Evolutionary conservation across 441 rosid species (phyloP).

Genomic region (Erodium chrysanthum): DNA sequence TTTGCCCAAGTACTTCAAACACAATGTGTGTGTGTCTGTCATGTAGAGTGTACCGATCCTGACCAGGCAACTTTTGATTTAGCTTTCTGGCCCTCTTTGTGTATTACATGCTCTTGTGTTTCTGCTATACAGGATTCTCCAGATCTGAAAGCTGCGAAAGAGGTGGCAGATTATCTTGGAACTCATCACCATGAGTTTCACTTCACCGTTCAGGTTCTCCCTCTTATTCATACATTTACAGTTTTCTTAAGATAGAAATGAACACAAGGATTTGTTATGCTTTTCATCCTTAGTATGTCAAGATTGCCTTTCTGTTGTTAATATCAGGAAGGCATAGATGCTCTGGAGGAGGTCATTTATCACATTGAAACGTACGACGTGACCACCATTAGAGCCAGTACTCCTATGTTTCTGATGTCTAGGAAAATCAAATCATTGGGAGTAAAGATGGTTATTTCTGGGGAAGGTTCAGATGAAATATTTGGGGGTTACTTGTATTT

Average conservation of each 20-base stretch:
- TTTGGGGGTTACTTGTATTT: constrained; percentile 96
- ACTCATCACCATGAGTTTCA: constrained; percentile 92
- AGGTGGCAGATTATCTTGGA: constrained; percentile 88
- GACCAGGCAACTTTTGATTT: too few species aligned
- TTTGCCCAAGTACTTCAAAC: too few species aligned
- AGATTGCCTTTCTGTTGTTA: constrained; percentile 8
- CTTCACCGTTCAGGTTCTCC: constrained; percentile 81
- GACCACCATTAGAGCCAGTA: constrained; percentile 95
- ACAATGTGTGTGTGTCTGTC: neutral
- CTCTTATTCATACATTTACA: neutral
- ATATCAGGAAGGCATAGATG: constrained; percentile 87
- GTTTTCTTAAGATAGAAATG: constrained; percentile 7
- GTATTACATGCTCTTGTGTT: constrained; percentile 15
- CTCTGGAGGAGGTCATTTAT: constrained; percentile 93
- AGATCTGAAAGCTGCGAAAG: constrained; percentile 85
- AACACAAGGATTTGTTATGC: neutral
- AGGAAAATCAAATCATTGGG: constrained; percentile 95
- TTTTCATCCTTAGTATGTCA: constrained; percentile 5
- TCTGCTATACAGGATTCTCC: constrained; percentile 65
- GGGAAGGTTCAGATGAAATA: constrained; percentile 97
- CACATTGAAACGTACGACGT: constrained; percentile 94
- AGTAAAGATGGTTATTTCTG: constrained; percentile 97
- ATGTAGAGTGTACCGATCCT: neutral
- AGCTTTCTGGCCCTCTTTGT: neutral
- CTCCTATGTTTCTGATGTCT: constrained; percentile 99